A percentile compares a stretch with the other conserved stretches of the same genome.
Conservation (phyloP, 2,329 filamentous ascomycete species). For the Pezicula neosporulosa region DNA sequence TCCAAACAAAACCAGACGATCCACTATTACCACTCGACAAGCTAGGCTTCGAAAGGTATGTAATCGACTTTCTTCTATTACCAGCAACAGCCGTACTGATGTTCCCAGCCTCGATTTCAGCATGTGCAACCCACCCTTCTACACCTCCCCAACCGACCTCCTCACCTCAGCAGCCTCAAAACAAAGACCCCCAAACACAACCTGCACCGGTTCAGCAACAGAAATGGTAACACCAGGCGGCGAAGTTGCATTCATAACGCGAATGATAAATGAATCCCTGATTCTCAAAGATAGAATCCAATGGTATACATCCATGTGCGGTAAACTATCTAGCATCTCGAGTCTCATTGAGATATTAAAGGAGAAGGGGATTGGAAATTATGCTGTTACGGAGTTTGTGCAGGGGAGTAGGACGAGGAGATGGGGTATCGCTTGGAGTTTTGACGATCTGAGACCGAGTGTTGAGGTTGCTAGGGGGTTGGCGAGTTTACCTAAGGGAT, state of each 20-base stretch:
- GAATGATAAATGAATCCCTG: constrained; percentile 69
- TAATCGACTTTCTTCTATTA: neutral
- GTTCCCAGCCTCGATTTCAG: constrained; percentile 65
- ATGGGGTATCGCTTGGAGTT: constrained; percentile 91
- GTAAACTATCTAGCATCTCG: constrained; percentile 70
- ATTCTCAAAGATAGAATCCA: constrained; percentile 55
- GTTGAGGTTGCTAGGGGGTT: constrained; percentile 35
- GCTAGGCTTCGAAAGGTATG: constrained; percentile 37
- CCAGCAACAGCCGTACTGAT: constrained; percentile 8
- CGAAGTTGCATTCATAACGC: constrained; percentile 69
- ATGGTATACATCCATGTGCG: constrained; percentile 93
- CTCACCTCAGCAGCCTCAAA: constrained; percentile 62
- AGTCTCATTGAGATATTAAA: constrained; percentile 57
- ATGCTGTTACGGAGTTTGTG: constrained; percentile 75
- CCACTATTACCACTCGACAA: constrained; percentile 57
- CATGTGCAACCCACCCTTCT: constrained; percentile 96
- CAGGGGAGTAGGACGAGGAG: constrained; percentile 76
- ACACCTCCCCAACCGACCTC: constrained; percentile 70
- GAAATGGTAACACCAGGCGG: constrained; percentile 87
- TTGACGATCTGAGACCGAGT: constrained; percentile 60
- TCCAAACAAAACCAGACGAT: constrained; percentile 48
- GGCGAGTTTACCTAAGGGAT: constrained; percentile 39
- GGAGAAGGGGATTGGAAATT: constrained; percentile 65
- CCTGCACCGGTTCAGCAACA: constrained; percentile 70
- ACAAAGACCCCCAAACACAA: constrained; percentile 62